Evolutionary conservation across 2,329 filamentous ascomycete genomes (phyloP).

Genomic region (Talaromyces rugulosus): DNA sequence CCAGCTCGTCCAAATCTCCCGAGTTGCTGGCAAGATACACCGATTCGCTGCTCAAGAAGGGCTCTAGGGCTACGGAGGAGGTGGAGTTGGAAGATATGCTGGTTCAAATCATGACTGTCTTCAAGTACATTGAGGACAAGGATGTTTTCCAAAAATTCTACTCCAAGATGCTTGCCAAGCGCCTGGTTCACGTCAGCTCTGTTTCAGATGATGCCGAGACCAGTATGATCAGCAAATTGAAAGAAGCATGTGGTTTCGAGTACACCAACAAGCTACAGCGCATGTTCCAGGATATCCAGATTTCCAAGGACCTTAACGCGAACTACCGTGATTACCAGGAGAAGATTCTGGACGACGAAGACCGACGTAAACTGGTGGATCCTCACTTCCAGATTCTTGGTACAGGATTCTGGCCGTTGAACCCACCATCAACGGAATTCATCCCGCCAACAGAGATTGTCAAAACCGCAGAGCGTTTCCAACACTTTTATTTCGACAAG

Average conservation of each 20-base stretch:
- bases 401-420: slow-evolving; percentile 95
- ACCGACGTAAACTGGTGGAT: slow-evolving; percentile 68
- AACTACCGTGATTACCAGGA: slow-evolving; percentile 77
- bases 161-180: slow-evolving; percentile 90
- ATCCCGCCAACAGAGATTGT: slow-evolving; percentile 79
- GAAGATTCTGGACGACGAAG: slow-evolving; percentile 60
- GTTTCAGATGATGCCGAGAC: slow-evolving; percentile 97
- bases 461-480: slow-evolving; percentile 84
- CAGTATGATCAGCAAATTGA: slow-evolving; percentile 98
- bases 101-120: slow-evolving; percentile 95
- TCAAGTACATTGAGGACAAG: slow-evolving; percentile 99
- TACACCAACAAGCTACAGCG: slow-evolving; percentile 99
- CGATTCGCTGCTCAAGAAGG: slow-evolving; percentile 84
- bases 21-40: slow-evolving; percentile 95
- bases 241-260: slow-evolving; percentile 97
- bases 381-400: slow-evolving; percentile 89
- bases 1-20: slow-evolving; percentile 87
- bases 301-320: slow-evolving; percentile 92
- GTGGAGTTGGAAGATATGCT: slow-evolving; percentile 86
- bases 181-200: slow-evolving; percentile 89
- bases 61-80: slow-evolving; percentile 87
- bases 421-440: slow-evolving; percentile 81
- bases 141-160: slow-evolving; percentile 99
- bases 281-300: slow-evolving; percentile 99
- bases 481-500: slow-evolving; percentile 90